These are phyloP conservation scores for Chalaropsis ovoidea DNA, from an alignment of 2,329 filamentous ascomycete species.

Conservation along the genomic window DNA sequence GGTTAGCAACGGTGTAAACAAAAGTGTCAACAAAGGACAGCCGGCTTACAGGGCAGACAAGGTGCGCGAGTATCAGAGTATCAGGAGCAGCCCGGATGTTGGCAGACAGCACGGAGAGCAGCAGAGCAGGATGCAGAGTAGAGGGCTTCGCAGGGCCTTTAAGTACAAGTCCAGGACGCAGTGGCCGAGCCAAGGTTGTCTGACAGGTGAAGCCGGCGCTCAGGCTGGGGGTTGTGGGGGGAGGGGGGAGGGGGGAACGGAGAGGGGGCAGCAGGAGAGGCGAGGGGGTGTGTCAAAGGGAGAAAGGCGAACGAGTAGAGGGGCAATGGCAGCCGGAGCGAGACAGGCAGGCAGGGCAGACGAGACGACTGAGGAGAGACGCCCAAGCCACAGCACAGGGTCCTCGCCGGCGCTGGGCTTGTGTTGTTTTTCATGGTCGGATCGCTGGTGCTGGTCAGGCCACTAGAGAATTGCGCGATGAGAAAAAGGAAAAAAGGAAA, in stretches of 20 bases:
- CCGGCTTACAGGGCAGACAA: neutral
- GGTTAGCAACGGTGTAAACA: too few relatives aligned
- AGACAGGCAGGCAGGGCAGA: neutral
- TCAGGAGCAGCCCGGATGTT: neutral
- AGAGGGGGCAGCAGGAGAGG: constrained; percentile 4
- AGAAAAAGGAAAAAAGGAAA: neutral
- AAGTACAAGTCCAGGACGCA: neutral
- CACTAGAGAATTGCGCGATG: neutral
- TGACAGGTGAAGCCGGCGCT: neutral
- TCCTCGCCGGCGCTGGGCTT: neutral
- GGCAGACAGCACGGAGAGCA: neutral
- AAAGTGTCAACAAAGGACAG: too few relatives aligned
- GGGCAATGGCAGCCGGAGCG: neutral
- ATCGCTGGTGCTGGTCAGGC: neutral
- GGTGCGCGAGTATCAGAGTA: neutral
- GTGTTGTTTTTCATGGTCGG: neutral
- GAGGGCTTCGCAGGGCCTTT: neutral
- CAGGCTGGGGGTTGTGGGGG: neutral
- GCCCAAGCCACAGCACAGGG: neutral
- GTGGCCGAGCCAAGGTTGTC: neutral
- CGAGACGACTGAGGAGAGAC: too few relatives aligned
- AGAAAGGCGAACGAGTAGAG: neutral
- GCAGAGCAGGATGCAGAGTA: neutral
- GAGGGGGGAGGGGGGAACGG: too few relatives aligned
- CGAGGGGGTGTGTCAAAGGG: constrained; percentile 2